Evolutionary conservation across 179 eudicot species (phyloP), one percentile per base, ranked within the genome.

Genomic region (Sideroxylon spinosum): DNA sequence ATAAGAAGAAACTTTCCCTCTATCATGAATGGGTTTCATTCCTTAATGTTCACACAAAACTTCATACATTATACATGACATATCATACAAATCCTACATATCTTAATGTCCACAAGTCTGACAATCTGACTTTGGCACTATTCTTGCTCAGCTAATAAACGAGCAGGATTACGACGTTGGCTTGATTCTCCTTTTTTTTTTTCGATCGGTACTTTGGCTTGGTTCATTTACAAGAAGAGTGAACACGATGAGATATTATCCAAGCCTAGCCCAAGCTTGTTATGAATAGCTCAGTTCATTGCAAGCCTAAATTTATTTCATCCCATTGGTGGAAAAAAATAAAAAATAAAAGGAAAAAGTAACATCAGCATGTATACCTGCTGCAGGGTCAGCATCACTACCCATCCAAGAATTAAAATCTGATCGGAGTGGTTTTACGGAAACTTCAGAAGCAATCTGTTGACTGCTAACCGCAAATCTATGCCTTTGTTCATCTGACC

Each of bases 321-420:
- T 59, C n/a, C 65, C 9, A 37, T 17, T 59, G 22, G 19, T 50
- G 19, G 9, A 55, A 11, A 64, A 64, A 26, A 11, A 7, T 3
- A 50, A 72, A 70, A 73, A 1, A 56, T 28, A 37, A 28, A n/a
- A 7, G 32, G 64, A 49, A 32, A 0, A 73, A 52, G 49, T 59
- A 32, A 9, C 14, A 72, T n/a, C 62, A 71, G 49, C 37, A 7
- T 49, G 16, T 48, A 79, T 82, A 78, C 88, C 84, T 77, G 82
- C 65, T 53, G 70, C 59, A 8, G 59, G 68, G 50, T 75, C 81
- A 81, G 16, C 25, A 64, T 81, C 52, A 75, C 80, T 66, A 71
- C 82, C 83, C 75, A 73, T 73, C 61, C 70, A 78, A 77, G 60
- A 56, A 79, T 73, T 78, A 82, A 55, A 73, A 69, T 71, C 84